phyloP scores from a whole-genome alignment of 1,284 basidiomycete species.

The Agroathelia rolfsii region DNA sequence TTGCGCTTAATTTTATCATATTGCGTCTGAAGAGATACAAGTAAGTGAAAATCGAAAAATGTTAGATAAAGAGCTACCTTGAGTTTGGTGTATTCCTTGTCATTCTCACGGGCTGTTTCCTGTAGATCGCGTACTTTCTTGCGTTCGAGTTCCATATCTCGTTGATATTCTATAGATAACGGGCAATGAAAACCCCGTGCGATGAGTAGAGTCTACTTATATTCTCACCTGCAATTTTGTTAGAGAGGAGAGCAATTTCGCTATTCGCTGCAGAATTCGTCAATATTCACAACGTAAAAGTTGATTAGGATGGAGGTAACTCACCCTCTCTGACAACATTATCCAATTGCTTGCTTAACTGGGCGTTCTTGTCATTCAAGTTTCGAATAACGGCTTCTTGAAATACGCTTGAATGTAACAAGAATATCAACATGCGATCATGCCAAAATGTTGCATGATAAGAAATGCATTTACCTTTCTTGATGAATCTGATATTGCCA shows the following conservation, averaged over 20 bases:
- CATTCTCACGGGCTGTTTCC: constrained; percentile 62
- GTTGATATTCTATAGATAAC: constrained; percentile 50
- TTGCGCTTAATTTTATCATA: constrained; percentile 73
- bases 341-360: constrained; percentile 72
- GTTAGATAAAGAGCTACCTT: constrained; percentile 36
- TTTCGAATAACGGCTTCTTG: constrained; percentile 73
- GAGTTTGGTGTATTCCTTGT: constrained; percentile 80
- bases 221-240: constrained; percentile 49
- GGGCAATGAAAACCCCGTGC: constrained; percentile 4
- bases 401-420: constrained; percentile 47
- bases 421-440: constrained; percentile 6
- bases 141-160: constrained; percentile 69
- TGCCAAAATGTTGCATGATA: too few relatives aligned
- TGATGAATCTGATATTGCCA: constrained; percentile 85
- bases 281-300: constrained; percentile 5
- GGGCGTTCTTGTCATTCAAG: constrained; percentile 69
- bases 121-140: constrained; percentile 63
- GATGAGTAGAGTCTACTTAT: neutral
- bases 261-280: constrained; percentile 50
- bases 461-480: constrained; percentile 45
- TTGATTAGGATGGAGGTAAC: constrained; percentile 3
- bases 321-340: constrained; percentile 72
- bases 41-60: constrained; percentile 2
- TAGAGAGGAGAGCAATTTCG: constrained; percentile 61
- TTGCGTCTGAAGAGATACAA: constrained; percentile 35